phyloP scores from a whole-genome alignment of 176 grass and related monocot genomes.

The Themeda triandra region DNA sequence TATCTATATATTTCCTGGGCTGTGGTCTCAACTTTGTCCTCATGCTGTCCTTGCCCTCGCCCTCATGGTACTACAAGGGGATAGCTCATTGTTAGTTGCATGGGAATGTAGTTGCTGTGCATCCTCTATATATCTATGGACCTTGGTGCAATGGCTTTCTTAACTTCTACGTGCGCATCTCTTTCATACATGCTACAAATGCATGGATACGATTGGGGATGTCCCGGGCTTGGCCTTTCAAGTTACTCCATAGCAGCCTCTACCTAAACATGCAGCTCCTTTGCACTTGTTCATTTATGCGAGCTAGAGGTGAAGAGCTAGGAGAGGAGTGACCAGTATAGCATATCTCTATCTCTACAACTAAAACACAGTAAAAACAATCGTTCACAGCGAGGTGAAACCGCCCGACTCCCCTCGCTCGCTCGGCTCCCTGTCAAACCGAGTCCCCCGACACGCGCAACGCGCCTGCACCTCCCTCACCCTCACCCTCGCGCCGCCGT shows the following conservation, averaged over 20 bases:
- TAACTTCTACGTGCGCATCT: slow-evolving; percentile 32
- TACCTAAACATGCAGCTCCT: slow-evolving; percentile 48
- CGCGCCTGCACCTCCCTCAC: no score
- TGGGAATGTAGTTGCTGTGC: slow-evolving; percentile 24
- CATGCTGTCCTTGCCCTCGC: slow-evolving; percentile 36
- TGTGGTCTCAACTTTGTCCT: slow-evolving; percentile 33
- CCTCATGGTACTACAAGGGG: not conserved
- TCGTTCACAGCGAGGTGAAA: no score
- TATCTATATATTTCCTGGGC: slow-evolving; percentile 18
- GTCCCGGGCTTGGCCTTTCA: slow-evolving; percentile 31
- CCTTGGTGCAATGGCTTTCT: slow-evolving; percentile 15
- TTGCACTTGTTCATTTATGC: slow-evolving; percentile 40
- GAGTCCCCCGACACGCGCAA: no score
- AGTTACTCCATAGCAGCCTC: slow-evolving; percentile 2
- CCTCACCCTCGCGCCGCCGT: no score
- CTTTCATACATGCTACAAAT: slow-evolving; percentile 22
- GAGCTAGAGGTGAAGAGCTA: slow-evolving; percentile 27
- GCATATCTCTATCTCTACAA: no score
- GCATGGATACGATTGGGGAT: slow-evolving; percentile 35
- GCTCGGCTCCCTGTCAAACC: no score
- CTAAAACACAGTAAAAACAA: no score
- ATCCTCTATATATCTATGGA: not conserved
- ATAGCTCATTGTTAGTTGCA: slow-evolving; percentile 31
- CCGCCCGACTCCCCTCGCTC: no score
- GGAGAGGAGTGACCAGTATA: not conserved